Evolutionary conservation across 108 stramenopile species (phyloP), one percentile per base, ranked within the genome.

Genomic region (Stephanodiscus minutulus): DNA sequence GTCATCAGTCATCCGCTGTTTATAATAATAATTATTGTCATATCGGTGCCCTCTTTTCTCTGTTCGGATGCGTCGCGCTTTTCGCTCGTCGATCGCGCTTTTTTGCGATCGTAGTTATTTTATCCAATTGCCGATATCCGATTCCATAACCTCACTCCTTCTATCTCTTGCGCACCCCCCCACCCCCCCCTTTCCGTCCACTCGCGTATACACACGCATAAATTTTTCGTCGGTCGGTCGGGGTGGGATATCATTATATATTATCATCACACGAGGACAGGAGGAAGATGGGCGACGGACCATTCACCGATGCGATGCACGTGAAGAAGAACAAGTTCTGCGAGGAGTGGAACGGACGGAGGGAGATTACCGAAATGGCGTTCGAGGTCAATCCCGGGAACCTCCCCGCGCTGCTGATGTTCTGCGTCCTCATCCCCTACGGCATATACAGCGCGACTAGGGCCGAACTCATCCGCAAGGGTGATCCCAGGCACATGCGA

Each of bases 241-340:
- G n/a, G n/a, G n/a, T n/a, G n/a, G n/a, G n/a, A n/a, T n/a, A n/a
- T n/a, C n/a, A n/a, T n/a, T n/a, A n/a, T n/a, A n/a, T n/a, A n/a
- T n/a, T n/a, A n/a, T n/a, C n/a, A n/a, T n/a, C n/a, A n/a, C n/a
- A 31, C 56, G 15, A 20, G 33, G 55, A 33, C 53, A 81, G 92
- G 69, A 87, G 93, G 28, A 64, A 52, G 21, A 90, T 90, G 88
- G 93, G 84, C 44, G 90, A 85, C 53, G 90, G 89, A 55, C 85
- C 86, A 24, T 88, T 85, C 69, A 84, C 90, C 33, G 77, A 86
- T 25, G 71, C 70, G 10, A 84, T 87, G 76, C 82, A 85, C 71
- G 90, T 90, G 47, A 88, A 90, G 47, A 91, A 94, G 73, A 94
- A 94, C 59, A 89, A 86, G 55, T 94, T 79, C 71, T 86, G 91